Conservation (phyloP, 352 stramenopile genomes). For the Phytophthora boehmeriae region DNA sequence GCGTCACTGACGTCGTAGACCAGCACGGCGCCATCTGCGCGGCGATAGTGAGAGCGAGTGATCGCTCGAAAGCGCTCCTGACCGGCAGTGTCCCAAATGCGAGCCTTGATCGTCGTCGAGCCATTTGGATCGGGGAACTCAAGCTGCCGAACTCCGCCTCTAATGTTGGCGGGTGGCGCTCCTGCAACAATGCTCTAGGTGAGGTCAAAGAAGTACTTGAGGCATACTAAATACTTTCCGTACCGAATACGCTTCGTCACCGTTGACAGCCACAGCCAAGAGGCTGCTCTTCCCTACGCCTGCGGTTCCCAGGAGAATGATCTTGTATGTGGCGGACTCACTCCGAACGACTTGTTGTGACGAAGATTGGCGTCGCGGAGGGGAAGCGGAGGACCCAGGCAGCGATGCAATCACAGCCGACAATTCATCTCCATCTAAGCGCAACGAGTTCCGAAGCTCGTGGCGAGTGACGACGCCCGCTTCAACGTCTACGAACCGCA, state of each 20-base stretch:
- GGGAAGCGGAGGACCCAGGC: constrained; percentile 13
- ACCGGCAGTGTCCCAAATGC: constrained; percentile 91
- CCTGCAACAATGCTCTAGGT: constrained; percentile 25
- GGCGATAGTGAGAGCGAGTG: constrained; percentile 84
- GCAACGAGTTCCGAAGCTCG: constrained; percentile 70
- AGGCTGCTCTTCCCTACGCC: constrained; percentile 84
- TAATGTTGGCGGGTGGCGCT: constrained; percentile 63
- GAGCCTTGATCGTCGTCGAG: constrained; percentile 65
- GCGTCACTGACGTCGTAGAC: constrained; percentile 92
- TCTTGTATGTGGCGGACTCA: constrained; percentile 59
- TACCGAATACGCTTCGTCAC: constrained; percentile 58
- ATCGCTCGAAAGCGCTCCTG: constrained; percentile 92
- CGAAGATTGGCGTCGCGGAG: constrained; percentile 26
- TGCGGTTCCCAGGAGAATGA: constrained; percentile 79
- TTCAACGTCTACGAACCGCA: constrained; percentile 81
- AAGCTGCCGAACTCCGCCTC: constrained; percentile 80
- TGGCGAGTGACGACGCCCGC: constrained; percentile 77
- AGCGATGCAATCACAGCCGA: constrained; percentile 26
- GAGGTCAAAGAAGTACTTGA: not conserved
- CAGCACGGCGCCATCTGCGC: constrained; percentile 86
- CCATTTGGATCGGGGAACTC: constrained; percentile 64
- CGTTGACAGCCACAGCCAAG: constrained; percentile 64
- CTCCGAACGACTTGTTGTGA: constrained; percentile 4
- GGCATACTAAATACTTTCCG: constrained; percentile 10
- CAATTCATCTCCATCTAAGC: constrained; percentile 43